Percentiles rank a stretch among this genome's conserved stretches.
Evolutionary conservation across 345 rosid genomes (phyloP).

Genomic region (Eucalyptus urophylla): DNA sequence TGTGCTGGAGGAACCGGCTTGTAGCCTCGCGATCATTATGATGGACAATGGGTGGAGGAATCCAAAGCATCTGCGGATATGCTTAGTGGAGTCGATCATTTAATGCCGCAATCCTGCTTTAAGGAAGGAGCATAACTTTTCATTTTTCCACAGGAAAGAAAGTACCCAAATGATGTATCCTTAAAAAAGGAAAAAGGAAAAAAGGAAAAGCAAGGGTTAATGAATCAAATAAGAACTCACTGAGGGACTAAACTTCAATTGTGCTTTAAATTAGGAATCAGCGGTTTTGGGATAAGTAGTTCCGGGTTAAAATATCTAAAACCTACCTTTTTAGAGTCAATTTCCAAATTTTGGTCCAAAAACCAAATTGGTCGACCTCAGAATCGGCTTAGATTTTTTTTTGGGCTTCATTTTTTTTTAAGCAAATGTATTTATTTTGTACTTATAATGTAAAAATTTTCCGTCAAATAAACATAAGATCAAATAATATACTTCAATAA

Average conservation of each 20-base stretch:
- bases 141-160: neutral
- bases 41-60: neutral
- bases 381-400: neutral
- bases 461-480: neutral
- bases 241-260: neutral
- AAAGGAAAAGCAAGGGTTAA: neutral
- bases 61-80: neutral
- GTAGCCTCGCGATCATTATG: neutral
- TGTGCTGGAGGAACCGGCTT: too few relatives aligned
- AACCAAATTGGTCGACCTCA: neutral
- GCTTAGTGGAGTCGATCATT: neutral
- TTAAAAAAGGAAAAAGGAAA: neutral
- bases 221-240: neutral
- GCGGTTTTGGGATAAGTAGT: neutral
- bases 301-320: neutral
- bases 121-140: neutral
- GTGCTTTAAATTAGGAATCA: neutral
- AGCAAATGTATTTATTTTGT: neutral
- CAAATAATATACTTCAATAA: neutral
- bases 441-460: neutral
- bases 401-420: neutral
- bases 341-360: neutral
- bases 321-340: neutral
- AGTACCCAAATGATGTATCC: neutral
- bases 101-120: neutral